phyloP scores from a whole-genome alignment of 73 alveolate genomes.

The Tetrahymena thermophila region DNA sequence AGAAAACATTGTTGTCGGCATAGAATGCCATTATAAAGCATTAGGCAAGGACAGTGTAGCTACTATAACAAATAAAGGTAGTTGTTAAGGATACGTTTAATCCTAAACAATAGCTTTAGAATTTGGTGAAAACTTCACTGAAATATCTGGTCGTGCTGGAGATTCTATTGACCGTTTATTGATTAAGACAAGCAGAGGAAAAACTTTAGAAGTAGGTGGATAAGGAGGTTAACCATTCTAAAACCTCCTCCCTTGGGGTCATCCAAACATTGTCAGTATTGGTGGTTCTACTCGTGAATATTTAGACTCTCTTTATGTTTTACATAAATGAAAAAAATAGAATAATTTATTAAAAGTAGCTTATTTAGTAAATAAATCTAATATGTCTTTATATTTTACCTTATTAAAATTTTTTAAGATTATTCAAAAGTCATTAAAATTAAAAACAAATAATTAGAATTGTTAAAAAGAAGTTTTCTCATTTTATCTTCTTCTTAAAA shows the following conservation, averaged over 20 bases:
- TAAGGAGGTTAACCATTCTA: background rate
- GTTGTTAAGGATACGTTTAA: background rate
- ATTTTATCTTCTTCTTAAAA: no score
- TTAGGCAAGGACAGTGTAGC: background rate
- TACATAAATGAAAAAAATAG: background rate
- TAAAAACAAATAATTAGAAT: no score
- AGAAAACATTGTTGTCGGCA: background rate
- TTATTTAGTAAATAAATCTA: no score
- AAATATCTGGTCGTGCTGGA: background rate
- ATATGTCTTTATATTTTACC: no score
- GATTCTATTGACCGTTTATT: background rate
- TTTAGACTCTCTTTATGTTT: background rate
- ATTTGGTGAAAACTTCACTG: background rate
- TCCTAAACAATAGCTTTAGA: background rate
- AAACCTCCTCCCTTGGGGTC: background rate
- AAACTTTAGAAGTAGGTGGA: background rate
- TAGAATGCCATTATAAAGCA: background rate
- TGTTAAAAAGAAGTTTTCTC: no score
- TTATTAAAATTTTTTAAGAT: no score
- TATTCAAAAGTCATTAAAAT: no score
- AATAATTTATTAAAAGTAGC: background rate
- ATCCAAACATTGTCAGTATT: background rate
- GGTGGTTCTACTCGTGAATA: background rate
- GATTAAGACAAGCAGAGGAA: background rate
- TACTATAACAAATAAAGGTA: background rate